A percentile compares a stretch with the other conserved stretches of the same genome.
These are phyloP conservation scores for Lanzia echinophila DNA, from an alignment of 2,329 filamentous ascomycete species.

Conservation along the genomic window DNA sequence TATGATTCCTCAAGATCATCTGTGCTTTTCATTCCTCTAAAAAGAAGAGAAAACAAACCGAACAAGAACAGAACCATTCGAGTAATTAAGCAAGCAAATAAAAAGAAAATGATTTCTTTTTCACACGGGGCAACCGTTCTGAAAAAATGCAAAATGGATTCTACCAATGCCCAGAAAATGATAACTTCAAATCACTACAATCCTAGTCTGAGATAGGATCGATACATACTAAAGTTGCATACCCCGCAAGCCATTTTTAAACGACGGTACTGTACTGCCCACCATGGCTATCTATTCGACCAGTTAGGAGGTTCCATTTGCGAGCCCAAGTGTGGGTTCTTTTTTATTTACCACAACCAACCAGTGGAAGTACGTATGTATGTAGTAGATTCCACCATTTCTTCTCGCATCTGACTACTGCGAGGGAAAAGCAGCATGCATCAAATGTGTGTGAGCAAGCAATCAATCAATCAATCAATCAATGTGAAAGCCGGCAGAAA, in stretches of 20 bases:
- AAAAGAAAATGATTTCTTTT: too few species aligned
- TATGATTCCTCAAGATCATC: too few species aligned
- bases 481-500: conserved; percentile 2
- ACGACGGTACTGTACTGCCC: conserved; percentile 1
- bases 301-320: conserved; percentile 2
- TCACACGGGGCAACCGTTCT: too few species aligned
- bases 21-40: neutral
- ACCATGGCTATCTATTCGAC: neutral
- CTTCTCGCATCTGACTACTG: conserved; percentile 10
- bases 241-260: conserved; percentile 10
- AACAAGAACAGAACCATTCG: neutral
- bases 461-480: too few species aligned
- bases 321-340: neutral
- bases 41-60: neutral
- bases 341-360: neutral
- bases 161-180: neutral
- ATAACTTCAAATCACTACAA: neutral
- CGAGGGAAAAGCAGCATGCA: conserved; percentile 2
- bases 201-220: neutral
- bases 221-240: conserved; percentile 4
- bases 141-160: too few species aligned
- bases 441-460: neutral
- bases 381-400: neutral
- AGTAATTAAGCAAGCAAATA: neutral
- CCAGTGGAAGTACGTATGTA: conserved; percentile 3